Base-by-base conservation (phyloP, 176 grass and related monocot species). In the Eragrostis curvula region DNA sequence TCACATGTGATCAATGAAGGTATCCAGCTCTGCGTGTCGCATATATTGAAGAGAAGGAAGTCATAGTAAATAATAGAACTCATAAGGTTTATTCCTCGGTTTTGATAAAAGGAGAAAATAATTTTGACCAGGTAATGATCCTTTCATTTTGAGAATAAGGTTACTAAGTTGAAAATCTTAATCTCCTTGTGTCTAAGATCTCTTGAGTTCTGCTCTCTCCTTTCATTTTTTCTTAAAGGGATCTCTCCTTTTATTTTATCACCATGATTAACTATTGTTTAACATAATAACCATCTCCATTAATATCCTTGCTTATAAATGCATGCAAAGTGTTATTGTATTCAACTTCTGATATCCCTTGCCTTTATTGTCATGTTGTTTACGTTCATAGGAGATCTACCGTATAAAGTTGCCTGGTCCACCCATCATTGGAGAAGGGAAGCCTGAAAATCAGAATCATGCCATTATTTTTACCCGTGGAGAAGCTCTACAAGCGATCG, bases 381-480 rank as follows among this genome's bases (percentile, higher is more conserved):
- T 88, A 70, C 68, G 29, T 85, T 17, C 66, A 71, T 80, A 98
- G 96, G 92, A 98, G 85, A 94, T 98, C 88, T 98, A 95, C 51
- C 88, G 90, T 84, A 98, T 98, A 70, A 95, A 93, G 60, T 79
- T 98, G 49, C 96, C 96, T 68, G 92, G 92, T 30, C 73, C 84
- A 68, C 96, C 96, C 45, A 89, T 91, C 42, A 95, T 98, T 79
- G 96, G 96, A 71, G 92, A 98, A 89, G 96, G 92, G 75, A 95
- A 98, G 70, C 96, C 96, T 81, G 96, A 98, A 90, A 98, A 98
- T 85, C 92, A 98, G 77, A 98, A 98, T 52, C 90, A 98, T 84
- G 96, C 96, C 70, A 95, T 98, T 84, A 89, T 98, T 81, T 98
- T 95, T 86, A 98, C 95, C 80, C 95, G 95, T 59, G 95, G 95